Percentiles rank a stretch among this genome's conserved stretches.
Conservation (phyloP, 73 alveolate species). For the Tetrahymena elliotti region DNA sequence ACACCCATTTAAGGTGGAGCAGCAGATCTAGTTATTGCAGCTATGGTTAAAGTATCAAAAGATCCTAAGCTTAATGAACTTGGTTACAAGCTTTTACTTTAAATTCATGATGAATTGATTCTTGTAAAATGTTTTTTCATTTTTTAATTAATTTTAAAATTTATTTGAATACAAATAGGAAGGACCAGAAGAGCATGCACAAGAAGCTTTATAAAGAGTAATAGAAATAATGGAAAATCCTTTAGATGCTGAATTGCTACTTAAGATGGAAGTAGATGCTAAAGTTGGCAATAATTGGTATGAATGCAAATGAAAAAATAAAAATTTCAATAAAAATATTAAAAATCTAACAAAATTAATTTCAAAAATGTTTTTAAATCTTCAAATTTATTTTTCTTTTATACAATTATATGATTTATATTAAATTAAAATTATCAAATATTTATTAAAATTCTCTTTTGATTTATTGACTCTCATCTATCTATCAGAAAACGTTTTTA, state of each 20-base stretch:
- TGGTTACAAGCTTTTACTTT: constrained; percentile 53
- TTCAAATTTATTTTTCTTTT: too few species aligned
- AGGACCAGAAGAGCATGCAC: constrained; percentile 77
- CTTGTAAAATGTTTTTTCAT: constrained; percentile 11
- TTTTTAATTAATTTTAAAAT: too few species aligned
- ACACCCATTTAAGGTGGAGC: constrained; percentile 95
- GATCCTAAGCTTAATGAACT: constrained; percentile 5
- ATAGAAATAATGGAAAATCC: constrained; percentile 68
- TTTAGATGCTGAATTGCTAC: constrained; percentile 43
- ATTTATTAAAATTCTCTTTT: too few species aligned
- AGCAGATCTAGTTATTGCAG: constrained; percentile 94
- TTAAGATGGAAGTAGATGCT: constrained; percentile 81
- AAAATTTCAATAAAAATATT: not conserved
- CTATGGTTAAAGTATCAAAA: constrained; percentile 68
- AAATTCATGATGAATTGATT: constrained; percentile 93
- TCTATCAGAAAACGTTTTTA: too few species aligned
- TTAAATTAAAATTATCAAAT: too few species aligned
- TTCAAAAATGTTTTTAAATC: not conserved
- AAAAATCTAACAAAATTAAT: not conserved
- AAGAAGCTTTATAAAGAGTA: constrained; percentile 62
- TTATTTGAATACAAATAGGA: constrained; percentile 42
- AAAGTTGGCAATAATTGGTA: constrained; percentile 77
- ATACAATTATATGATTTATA: too few species aligned
- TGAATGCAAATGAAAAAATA: constrained; percentile 73
- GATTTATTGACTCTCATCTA: too few species aligned